A percentile compares a stretch with the other conserved stretches of the same genome.
Evolutionary conservation across 2,329 filamentous ascomycete species (phyloP).

Genomic region (Cladorrhinum sp.): DNA sequence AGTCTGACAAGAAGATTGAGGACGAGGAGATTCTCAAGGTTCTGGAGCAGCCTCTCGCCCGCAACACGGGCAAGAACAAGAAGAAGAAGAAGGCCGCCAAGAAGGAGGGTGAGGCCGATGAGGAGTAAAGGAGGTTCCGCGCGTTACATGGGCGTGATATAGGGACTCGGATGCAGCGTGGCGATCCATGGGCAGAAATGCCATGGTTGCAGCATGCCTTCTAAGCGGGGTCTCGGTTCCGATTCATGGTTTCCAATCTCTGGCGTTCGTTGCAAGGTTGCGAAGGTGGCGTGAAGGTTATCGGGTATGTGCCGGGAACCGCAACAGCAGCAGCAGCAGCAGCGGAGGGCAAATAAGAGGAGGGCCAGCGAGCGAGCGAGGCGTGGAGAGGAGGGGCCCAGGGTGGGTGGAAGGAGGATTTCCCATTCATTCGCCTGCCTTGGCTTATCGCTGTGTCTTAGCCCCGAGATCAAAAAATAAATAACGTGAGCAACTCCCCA

Average conservation of each 20-base stretch:
- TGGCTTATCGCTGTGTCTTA: conserved; percentile 20
- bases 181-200: background rate
- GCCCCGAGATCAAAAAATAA: conserved; percentile 9
- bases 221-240: background rate
- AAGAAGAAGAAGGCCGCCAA: conserved; percentile 75
- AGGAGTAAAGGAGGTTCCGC: conserved; percentile 30
- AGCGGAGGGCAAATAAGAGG: background rate
- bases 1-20: conserved; percentile 96
- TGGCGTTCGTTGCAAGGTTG: background rate
- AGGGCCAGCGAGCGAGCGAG: conserved; percentile 3
- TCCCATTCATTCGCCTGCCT: conserved; percentile 12
- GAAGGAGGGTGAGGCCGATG: conserved; percentile 36
- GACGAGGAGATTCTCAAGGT: conserved; percentile 96
- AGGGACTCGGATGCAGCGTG: background rate
- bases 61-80: conserved; percentile 89
- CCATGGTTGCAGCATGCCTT: background rate
- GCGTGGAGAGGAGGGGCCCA: conserved; percentile 7
- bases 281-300: background rate
- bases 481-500: conserved; percentile 13
- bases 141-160: conserved; percentile 5
- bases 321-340: background rate
- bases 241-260: background rate
- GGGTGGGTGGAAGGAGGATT: conserved; percentile 13
- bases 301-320: background rate
- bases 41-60: conserved; percentile 79